These are phyloP conservation scores for Rosa persica DNA, from an alignment of 306 rosid species.

Conservation along the genomic window DNA sequence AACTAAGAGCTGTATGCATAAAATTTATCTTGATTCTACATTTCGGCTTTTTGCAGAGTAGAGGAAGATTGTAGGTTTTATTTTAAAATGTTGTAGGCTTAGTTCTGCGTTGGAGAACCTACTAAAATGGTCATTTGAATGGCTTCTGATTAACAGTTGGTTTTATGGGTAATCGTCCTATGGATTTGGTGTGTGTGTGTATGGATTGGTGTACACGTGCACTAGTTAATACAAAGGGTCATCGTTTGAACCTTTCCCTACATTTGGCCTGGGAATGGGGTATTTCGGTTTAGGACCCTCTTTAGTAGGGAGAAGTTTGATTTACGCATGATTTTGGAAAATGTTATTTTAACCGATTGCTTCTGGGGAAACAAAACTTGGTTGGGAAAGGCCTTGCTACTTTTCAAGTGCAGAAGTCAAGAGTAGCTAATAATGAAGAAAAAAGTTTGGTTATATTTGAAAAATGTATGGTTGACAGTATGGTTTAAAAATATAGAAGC, in stretches of 20 bases:
- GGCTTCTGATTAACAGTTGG: not conserved
- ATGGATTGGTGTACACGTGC: too few species aligned
- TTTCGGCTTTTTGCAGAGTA: not conserved
- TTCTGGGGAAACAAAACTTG: too few species aligned
- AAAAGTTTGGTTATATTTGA: not conserved
- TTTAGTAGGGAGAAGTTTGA: not conserved
- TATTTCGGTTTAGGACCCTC: not conserved
- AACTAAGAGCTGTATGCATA: not conserved
- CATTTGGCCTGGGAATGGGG: not conserved
- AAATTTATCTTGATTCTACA: not conserved
- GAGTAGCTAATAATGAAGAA: not conserved
- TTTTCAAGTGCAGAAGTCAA: not conserved
- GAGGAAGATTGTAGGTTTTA: not conserved
- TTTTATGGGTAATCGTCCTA: not conserved
- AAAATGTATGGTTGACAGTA: conserved; percentile 7
- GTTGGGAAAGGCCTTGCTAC: not conserved
- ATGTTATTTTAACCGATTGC: not conserved
- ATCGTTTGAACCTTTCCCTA: not conserved
- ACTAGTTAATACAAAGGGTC: not conserved
- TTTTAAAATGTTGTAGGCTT: not conserved
- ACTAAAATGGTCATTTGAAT: not conserved
- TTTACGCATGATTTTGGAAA: not conserved
- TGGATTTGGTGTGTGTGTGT: not conserved
- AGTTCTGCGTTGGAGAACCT: not conserved
- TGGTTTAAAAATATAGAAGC: conserved; percentile 11